A percentile compares a stretch with the other conserved stretches of the same genome.
Evolutionary conservation across 768 basidiomycete species (phyloP).

Genomic region (Amanita brunnescens): DNA sequence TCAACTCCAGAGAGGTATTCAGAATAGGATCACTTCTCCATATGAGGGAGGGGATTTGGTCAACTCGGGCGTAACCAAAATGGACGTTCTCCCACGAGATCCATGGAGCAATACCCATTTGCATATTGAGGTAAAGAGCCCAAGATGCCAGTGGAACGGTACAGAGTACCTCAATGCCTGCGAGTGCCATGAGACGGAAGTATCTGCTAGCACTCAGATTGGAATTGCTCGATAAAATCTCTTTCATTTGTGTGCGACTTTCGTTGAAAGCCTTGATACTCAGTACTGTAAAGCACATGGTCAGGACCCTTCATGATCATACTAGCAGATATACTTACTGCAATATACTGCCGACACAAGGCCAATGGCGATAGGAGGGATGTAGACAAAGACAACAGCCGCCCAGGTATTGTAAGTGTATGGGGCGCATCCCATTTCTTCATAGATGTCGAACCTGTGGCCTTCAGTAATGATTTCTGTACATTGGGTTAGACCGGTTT

Average conservation of each 20-base stretch:
- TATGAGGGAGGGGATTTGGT: constrained; percentile 28
- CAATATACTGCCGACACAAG: constrained; percentile 30
- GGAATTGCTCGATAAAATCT: constrained; percentile 24
- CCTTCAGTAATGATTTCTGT: constrained; percentile 44
- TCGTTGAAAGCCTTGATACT: constrained; percentile 34
- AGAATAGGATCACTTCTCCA: constrained; percentile 28
- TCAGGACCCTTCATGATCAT: neutral
- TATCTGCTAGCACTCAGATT: constrained; percentile 42
- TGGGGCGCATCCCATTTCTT: constrained; percentile 50
- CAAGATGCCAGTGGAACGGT: constrained; percentile 37
- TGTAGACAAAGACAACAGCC: constrained; percentile 33
- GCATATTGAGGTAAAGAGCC: constrained; percentile 28
- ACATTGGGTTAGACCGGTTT: constrained; percentile 6
- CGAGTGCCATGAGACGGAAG: constrained; percentile 49
- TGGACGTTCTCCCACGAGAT: constrained; percentile 45
- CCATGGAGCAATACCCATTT: constrained; percentile 30
- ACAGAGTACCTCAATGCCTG: constrained; percentile 35
- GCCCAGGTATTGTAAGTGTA: constrained; percentile 38
- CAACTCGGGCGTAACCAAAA: constrained; percentile 35
- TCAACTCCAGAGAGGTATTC: constrained; percentile 28
- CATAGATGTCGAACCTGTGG: constrained; percentile 52
- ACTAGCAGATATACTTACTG: constrained; percentile 12
- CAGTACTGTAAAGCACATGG: constrained; percentile 14
- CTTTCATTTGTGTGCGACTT: constrained; percentile 33
- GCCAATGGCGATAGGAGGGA: constrained; percentile 33